Percentiles rank a stretch among this genome's conserved stretches.
These are phyloP conservation scores for Pinus tabuliformis DNA, from an alignment of 75 land plant genomes.

Conservation along the genomic window DNA sequence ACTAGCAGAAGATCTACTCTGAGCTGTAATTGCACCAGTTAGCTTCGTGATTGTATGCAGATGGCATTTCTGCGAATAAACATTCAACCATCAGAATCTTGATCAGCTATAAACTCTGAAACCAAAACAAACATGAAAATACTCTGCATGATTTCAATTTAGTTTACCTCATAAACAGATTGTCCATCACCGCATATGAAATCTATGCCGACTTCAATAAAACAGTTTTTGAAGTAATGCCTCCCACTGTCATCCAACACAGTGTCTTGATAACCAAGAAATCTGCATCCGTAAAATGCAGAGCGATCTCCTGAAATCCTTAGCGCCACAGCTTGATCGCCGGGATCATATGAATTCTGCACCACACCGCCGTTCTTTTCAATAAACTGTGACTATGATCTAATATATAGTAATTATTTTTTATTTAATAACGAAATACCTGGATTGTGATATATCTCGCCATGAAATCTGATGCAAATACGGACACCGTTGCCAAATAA, in stretches of 20 bases:
- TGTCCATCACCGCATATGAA: slow-evolving; percentile 24
- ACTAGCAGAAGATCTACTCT: slow-evolving; percentile 23
- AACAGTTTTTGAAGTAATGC: slow-evolving; percentile 27
- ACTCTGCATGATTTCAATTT: no score
- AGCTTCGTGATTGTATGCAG: slow-evolving; percentile 46
- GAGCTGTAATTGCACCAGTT: slow-evolving; percentile 69
- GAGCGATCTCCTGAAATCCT: slow-evolving; percentile 27
- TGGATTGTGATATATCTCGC: slow-evolving; percentile 43
- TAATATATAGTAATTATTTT: no score
- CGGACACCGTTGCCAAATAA: slow-evolving; percentile 27
- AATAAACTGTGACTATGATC: not conserved
- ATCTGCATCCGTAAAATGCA: slow-evolving; percentile 15
- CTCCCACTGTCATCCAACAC: slow-evolving; percentile 17
- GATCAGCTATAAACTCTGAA: no score
- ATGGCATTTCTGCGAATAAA: slow-evolving; percentile 44
- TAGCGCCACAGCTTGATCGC: slow-evolving; percentile 22
- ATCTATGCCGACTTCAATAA: slow-evolving; percentile 25
- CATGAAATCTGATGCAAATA: slow-evolving; percentile 34
- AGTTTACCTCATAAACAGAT: slow-evolving; percentile 14
- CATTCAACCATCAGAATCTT: not conserved
- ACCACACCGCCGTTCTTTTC: not conserved
- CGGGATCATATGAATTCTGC: slow-evolving; percentile 21
- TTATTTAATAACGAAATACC: slow-evolving; percentile 6
- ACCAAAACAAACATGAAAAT: not conserved
- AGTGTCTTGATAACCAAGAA: slow-evolving; percentile 21